Base-by-base conservation (phyloP, 176 grass and related monocot genomes). In the Neostapfia colusana region DNA sequence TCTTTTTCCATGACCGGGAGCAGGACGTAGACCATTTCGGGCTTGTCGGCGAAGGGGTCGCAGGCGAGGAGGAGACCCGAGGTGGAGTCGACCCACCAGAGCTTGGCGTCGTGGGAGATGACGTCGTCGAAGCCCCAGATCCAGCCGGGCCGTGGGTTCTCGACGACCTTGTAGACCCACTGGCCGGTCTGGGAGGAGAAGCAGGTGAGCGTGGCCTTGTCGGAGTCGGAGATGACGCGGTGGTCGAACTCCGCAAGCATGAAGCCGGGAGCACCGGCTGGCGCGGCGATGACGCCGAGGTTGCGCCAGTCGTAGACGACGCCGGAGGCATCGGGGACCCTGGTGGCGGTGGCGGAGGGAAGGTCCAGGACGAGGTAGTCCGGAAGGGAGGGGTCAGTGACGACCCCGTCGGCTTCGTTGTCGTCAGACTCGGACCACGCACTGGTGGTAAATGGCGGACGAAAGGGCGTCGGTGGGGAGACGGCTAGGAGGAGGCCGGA, bases 31-130 rank as follows among this genome's bases (percentile, higher is more conserved):
- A 18, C 12, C 67, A 62, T 10, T 18, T 12, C 3, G 21, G 53
- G 65, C 17, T 60, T 18, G 12, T 60, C 65, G 26, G 53, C 18
- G 1, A 70, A 80, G 17, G 77, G 77, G 12, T 61, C 80, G 80
- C 36, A 74, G 13, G 17, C 36, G 8, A 66, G 36, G 8, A 66
- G 36, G 34, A 76, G 54, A 39, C 66, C 82, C 28, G 9, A 13
- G 9, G 37, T 2, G 14, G 15, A 4, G 39, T 76, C 65, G 41
- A 69, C 74, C 73, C 70, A 82, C 80, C 38, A 66, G 70, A 74
- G 43, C 67, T 71, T 71, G 54, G 17, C 78, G 8, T 45, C 78
- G 18, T 70, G 67, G 41, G 55, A 71, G 55, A 62, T n/a, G 8
- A 71, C 20, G 66, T 25, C 39, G 18, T 43, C 12, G 78, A 60